phyloP scores from a whole-genome alignment of 2,329 filamentous ascomycete genomes.

The Pestalotiopsis sp. region DNA sequence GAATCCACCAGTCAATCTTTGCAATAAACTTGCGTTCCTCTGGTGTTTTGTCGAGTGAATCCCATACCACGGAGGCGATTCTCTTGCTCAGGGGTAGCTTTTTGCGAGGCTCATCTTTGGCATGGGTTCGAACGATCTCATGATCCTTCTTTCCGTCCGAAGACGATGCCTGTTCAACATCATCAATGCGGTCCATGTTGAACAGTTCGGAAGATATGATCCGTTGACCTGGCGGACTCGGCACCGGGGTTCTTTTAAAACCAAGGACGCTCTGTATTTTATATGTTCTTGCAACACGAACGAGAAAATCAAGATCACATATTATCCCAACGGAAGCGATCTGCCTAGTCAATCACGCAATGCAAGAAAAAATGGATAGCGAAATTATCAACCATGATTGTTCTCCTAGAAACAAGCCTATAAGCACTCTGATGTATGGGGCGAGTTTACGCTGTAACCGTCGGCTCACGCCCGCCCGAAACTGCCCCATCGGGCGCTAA shows the following conservation, averaged over 20 bases:
- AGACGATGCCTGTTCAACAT: background rate
- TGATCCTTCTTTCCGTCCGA: background rate
- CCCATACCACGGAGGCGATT: slow-evolving; percentile 31
- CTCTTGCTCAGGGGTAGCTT: background rate
- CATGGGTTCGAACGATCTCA: background rate
- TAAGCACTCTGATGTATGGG: background rate
- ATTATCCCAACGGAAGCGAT: background rate
- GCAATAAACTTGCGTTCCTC: slow-evolving; percentile 48
- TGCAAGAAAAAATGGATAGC: background rate
- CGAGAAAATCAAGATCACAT: background rate
- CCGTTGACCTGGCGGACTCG: background rate
- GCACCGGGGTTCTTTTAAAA: background rate
- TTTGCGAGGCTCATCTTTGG: background rate
- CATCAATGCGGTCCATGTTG: background rate
- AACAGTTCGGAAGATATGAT: background rate
- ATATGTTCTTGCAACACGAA: background rate
- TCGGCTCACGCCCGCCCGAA: background rate
- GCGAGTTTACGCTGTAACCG: background rate
- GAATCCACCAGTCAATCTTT: slow-evolving; percentile 20
- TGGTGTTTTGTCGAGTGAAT: slow-evolving; percentile 34
- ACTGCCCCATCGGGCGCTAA: background rate
- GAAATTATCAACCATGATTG: background rate
- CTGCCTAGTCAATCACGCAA: background rate
- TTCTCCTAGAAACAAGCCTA: background rate
- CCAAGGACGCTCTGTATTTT: background rate